Evolutionary conservation across 2,329 filamentous ascomycete genomes (phyloP), one percentile per base, ranked within the genome.

Genomic region (Passalora sequoiae): DNA sequence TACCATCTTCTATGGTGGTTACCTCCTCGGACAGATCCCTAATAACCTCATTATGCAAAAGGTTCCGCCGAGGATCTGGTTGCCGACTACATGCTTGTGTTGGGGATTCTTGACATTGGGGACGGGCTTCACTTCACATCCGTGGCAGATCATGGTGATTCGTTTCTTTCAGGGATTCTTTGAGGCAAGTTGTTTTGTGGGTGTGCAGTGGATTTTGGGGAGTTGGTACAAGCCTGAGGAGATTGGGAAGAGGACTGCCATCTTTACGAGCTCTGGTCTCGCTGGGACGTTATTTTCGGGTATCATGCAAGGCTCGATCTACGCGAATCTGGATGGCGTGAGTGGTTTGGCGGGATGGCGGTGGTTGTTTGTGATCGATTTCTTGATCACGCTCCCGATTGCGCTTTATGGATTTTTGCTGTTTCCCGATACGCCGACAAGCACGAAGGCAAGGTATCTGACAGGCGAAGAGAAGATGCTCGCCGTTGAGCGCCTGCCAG

Each of bases 21-120:
- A 72, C 46, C 65, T 70, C 0, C 60, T 82, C 3, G 79, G 80
- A 1, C 78, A 84, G 58, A 66, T 83, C 12, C 78, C 78, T 0
- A 76, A 73, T 40, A 81, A 81, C 54, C 60, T 83, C 6, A 77
- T 77, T 2, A 68, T 85, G 2, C 76, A 83, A 59, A 80, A 81
- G 52, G 58, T 84, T 47, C 73, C 73, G 38, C 81, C 80, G 2
- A 71, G 79, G n/a, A 68, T 77, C 48, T 84, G 77, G 48, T 30
- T 60, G 9, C 53, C 56, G 1, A 50, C 46, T 15, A 59, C 56
- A 8, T 57, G 54, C 37, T 67, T 81, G 81, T 55, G 77, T 44
- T 85, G 81, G 82, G 80, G 75, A 2, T 67, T 70, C 0, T 62
- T 85, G 19, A 84, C 81, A 3, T 42, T 57, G 9, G 54, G 55